Conservation (phyloP, 1,139 yeast species). For the Blastobotrys serpentis region DNA sequence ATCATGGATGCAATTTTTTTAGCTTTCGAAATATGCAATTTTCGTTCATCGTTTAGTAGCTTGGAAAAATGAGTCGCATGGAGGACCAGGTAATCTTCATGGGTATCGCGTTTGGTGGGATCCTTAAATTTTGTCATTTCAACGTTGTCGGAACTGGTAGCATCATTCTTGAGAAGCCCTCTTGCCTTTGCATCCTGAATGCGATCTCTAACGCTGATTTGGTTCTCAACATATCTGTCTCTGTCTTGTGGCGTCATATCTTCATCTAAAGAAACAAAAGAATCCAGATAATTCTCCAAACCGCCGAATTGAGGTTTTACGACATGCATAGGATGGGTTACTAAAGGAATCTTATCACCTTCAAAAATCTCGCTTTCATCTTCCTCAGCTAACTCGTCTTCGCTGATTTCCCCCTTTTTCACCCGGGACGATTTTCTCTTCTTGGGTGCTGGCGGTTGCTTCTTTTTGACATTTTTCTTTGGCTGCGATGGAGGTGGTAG, state of each 20-base stretch:
- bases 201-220: conserved; percentile 43
- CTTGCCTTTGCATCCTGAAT: conserved; percentile 56
- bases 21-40: conserved; percentile 64
- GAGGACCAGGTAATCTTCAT: conserved; percentile 67
- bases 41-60: conserved; percentile 65
- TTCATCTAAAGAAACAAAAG: conserved; percentile 60
- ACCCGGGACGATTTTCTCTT: conserved; percentile 1
- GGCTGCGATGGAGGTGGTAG: conserved; percentile 12
- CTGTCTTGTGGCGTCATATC: conserved; percentile 49
- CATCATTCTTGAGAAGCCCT: conserved; percentile 49
- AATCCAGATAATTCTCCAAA: conserved; percentile 47
- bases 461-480: conserved; percentile 5
- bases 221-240: conserved; percentile 49
- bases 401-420: conserved; percentile 2
- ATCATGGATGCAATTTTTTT: conserved; percentile 77
- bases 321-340: conserved; percentile 11
- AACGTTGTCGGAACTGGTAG: conserved; percentile 30
- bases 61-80: conserved; percentile 78
- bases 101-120: conserved; percentile 46
- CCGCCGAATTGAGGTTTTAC: conserved; percentile 43
- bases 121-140: conserved; percentile 39
- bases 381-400: conserved; percentile 15
- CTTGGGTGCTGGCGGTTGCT: conserved; percentile 12
- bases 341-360: conserved; percentile 16
- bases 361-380: conserved; percentile 4